Percentiles rank a stretch among this genome's conserved stretches.
Conservation (phyloP, 305 asterid species). For the Solanum hybrid region DNA sequence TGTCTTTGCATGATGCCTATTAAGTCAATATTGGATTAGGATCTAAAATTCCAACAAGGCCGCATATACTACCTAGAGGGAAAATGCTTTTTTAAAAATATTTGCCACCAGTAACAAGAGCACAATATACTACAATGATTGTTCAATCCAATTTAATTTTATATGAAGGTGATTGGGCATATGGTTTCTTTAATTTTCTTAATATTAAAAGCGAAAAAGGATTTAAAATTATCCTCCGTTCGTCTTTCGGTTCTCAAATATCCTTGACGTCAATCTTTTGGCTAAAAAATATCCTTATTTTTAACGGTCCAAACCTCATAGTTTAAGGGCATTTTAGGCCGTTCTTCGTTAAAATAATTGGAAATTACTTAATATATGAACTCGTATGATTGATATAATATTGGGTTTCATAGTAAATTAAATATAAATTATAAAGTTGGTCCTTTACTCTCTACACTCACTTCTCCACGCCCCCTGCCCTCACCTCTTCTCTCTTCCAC, state of each 20-base stretch:
- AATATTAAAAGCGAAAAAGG: background rate
- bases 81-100: background rate
- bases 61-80: background rate
- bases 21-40: background rate
- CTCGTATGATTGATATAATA: background rate
- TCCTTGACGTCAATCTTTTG: background rate
- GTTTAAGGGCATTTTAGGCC: background rate
- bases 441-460: background rate
- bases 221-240: too few relatives aligned
- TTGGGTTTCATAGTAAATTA: background rate
- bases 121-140: background rate
- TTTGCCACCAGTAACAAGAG: constrained; percentile 2
- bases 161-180: background rate
- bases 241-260: background rate
- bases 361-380: too few relatives aligned
- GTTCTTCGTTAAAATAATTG: too few relatives aligned
- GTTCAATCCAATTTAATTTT: background rate
- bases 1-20: background rate
- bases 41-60: background rate
- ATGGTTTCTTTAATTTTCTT: background rate
- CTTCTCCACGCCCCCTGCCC: background rate
- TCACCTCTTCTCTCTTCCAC: background rate
- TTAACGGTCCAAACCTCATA: background rate
- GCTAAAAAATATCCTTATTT: background rate
- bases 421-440: background rate